Evolutionary conservation across 2,329 filamentous ascomycete genomes (phyloP), one percentile per base, ranked within the genome.

Genomic region (Blastomyces parvus): DNA sequence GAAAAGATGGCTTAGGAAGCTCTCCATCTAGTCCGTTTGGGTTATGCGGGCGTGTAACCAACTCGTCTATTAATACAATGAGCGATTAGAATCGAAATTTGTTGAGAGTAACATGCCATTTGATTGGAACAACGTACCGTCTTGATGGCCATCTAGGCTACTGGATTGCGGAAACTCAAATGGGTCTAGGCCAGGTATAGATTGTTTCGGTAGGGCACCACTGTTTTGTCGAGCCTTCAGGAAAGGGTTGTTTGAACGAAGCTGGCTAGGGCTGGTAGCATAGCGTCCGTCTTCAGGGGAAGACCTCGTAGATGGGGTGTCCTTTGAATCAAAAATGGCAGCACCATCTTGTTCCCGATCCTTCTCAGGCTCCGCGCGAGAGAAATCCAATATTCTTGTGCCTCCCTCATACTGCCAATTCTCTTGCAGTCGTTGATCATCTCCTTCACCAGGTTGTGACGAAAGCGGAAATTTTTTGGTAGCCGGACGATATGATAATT

Each of bases 201-300:
- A 57, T 25, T 14, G 22, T 56, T 56, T 44, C 17, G 6, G 38
- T 7, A 9, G 58, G 27, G n/a, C 48, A 62, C 36, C 57, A 14
- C 40, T 63, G 59, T 30, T 62, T 25, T 69, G 65, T 38, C 69
- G 68, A 2, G 71, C 63, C 61, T 73, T 76, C 60, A 77, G 56
- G 53, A 77, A 77, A 6, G 75, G 75, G 48, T 77, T 77, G 59
- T 77, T 77, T 19, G 75, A 77, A 61, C 70, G 73, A 30, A 77
- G 67, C 56, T 71, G 58, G 22, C 52, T 30, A 14, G 17, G 22
- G 8, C 42, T 48, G 14, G 44, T 13, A 8, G 62, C 42, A 40
- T 56, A 4, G 13, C 9, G 36, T 27, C 42, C n/a, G 3, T 22
- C 17, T 13, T 48, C 42, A 48, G 22, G 14, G 13, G 40, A 22